Base-by-base conservation (phyloP, 2,329 filamentous ascomycete species). In the Phaeoacremonium minimum region DNA sequence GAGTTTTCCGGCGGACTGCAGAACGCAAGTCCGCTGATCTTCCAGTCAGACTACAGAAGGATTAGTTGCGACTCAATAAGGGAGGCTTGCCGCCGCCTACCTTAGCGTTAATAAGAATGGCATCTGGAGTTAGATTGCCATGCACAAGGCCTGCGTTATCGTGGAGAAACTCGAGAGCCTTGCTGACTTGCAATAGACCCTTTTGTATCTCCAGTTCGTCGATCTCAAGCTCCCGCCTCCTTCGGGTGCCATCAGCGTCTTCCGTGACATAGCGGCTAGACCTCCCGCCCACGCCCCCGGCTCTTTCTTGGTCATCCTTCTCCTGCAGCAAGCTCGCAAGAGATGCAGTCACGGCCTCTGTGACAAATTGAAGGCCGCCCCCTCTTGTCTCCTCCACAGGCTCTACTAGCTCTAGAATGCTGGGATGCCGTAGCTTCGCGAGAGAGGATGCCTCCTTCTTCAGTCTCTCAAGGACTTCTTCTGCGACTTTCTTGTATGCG, bases 141-240 rank as follows among this genome's bases (percentile, higher is more conserved):
- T 98, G 93, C 1, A 97, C 87, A 33, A 98, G 73, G 1, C 88
- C 88, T 8, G 91, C 91, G 56, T 91, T 95, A 56, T 97, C 91
- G 56, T 97, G 91, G 42, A 97, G 66, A 56, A 97, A 97, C 61
- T 97, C 91, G 18, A 97, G 70, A 4, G 90, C 91, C 58, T 96
- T 96, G 53, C 85, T 90, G 45, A 98, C 77, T 60, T 98, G 93
- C 42, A 97, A 66, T 44, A 98, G 61, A 0, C 93, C 93, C 63
- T 98, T 98, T 59, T 98, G 93, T 50, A 97, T 94, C 62, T 98
- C 93, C 41, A 98, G 69, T 64, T 97, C 93, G 56, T 98, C 93
- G 43, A 98, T 87, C 58, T 97, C 91, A 12, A 96, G 63, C 53
- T 97, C 90, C 49, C 86, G 75, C 50, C 87, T 72, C 49, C 81